A percentile compares a stretch with the other conserved stretches of the same genome.
These are phyloP conservation scores for Fusarium pininemorale DNA, from an alignment of 2,329 filamentous ascomycete species.

Conservation along the genomic window DNA sequence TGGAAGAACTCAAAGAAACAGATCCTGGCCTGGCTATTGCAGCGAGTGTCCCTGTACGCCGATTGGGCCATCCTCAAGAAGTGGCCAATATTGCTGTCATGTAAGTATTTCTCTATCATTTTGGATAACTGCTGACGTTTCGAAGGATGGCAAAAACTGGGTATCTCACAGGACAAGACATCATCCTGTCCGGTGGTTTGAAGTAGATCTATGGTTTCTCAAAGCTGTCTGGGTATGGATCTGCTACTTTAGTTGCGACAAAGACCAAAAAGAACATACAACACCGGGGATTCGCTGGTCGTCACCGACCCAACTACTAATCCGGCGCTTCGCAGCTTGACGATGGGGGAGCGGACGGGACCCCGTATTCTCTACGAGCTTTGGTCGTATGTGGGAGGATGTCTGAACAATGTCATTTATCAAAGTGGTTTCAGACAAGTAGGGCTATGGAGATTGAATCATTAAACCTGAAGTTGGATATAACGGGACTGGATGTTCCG, in stretches of 20 bases:
- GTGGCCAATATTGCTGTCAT: conserved; percentile 49
- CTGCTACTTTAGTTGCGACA: accelerated
- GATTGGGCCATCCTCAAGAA: conserved; percentile 47
- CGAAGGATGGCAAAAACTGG: conserved; percentile 27
- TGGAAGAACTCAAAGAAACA: conserved; percentile 42
- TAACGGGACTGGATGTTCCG: too few relatives aligned
- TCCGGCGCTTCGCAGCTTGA: conserved; percentile 8
- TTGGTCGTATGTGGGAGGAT: background rate
- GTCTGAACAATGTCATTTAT: too few relatives aligned
- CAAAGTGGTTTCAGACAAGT: too few relatives aligned
- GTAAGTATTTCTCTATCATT: conserved; percentile 10
- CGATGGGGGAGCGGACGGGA: conserved; percentile 16
- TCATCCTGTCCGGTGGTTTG: conserved; percentile 17
- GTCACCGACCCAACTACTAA: conserved; percentile 14
- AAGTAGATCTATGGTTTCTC: background rate
- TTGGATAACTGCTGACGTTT: background rate
- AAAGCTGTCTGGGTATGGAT: accelerated
- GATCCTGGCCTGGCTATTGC: conserved; percentile 50
- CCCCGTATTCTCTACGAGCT: conserved; percentile 16
- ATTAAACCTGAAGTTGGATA: too few relatives aligned
- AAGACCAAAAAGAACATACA: conserved; percentile 7
- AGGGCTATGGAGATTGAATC: too few relatives aligned
- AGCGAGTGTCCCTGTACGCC: conserved; percentile 46
- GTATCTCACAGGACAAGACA: conserved; percentile 23
- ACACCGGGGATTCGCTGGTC: conserved; percentile 19